Evolutionary conservation across 2,329 filamentous ascomycete genomes (phyloP).

Genomic region (Trichoderma arundinaceum): DNA sequence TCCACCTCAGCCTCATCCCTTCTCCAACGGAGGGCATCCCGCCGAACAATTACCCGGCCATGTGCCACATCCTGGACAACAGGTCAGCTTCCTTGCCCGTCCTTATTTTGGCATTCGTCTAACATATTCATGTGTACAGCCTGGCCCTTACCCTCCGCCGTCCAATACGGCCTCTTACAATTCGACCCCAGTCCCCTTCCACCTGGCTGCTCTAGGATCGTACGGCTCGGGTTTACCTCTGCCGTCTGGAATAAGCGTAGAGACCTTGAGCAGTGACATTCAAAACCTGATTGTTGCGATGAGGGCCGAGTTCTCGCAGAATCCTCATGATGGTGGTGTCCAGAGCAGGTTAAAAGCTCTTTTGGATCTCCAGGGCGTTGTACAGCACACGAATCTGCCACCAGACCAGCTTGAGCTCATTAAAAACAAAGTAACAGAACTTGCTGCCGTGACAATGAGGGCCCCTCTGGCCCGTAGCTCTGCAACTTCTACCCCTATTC

Average conservation of each 20-base stretch:
- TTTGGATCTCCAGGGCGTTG: constrained; percentile 75
- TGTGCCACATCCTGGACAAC: constrained; percentile 36
- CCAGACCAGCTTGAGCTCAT: constrained; percentile 83
- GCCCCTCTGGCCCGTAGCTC: constrained; percentile 51
- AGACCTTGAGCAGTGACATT: constrained; percentile 82
- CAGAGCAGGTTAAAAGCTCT: constrained; percentile 83
- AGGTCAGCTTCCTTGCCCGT: constrained; percentile 36
- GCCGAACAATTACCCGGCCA: constrained; percentile 32
- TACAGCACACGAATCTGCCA: constrained; percentile 78
- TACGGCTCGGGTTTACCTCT: constrained; percentile 44
- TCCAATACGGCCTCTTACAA: constrained; percentile 48
- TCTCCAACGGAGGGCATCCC: constrained; percentile 42
- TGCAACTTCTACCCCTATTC: constrained; percentile 50
- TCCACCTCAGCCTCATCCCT: constrained; percentile 39
- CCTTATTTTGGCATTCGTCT: background rate
- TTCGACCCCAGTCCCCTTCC: constrained; percentile 49
- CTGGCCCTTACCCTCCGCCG: constrained; percentile 45
- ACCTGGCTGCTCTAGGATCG: constrained; percentile 48
- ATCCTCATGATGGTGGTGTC: constrained; percentile 75
- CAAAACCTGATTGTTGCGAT: constrained; percentile 75
- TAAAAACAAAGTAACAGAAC: constrained; percentile 80
- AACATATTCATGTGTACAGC: background rate
- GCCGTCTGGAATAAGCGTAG: constrained; percentile 64
- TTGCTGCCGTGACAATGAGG: constrained; percentile 68
- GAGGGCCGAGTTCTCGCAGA: constrained; percentile 75